phyloP scores from a whole-genome alignment of 768 basidiomycete species.

The Lactarius hengduanensis region DNA sequence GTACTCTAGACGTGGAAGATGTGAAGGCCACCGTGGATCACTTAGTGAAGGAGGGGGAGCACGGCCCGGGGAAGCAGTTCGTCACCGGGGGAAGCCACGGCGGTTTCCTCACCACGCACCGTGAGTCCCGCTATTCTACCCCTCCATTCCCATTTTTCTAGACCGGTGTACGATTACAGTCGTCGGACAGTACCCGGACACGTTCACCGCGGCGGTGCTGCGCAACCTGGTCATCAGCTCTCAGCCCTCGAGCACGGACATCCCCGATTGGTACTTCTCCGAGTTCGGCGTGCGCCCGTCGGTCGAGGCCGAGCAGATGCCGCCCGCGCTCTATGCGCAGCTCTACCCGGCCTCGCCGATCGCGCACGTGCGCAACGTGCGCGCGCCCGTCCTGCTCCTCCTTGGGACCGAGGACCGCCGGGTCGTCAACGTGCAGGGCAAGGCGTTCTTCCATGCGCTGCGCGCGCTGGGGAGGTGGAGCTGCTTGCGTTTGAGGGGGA shows the following conservation, averaged over 20 bases:
- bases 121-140: conserved; percentile 17
- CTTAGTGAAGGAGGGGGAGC: conserved; percentile 30
- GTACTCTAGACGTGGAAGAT: conserved; percentile 37
- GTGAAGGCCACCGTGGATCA: conserved; percentile 32
- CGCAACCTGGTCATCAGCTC: conserved; percentile 38
- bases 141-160: too few species aligned
- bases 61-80: conserved; percentile 31
- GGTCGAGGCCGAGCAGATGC: conserved; percentile 21
- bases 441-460: conserved; percentile 36
- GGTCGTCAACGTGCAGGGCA: conserved; percentile 36
- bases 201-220: conserved; percentile 35
- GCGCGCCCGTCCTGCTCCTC: conserved; percentile 35
- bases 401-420: conserved; percentile 36
- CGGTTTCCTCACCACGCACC: conserved; percentile 33
- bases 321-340: conserved; percentile 29
- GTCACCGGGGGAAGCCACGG: conserved; percentile 37
- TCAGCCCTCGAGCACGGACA: conserved; percentile 35
- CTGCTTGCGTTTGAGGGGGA: conserved; percentile 36
- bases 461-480: conserved; percentile 32
- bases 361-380: conserved; percentile 31
- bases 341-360: conserved; percentile 34
- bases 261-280: conserved; percentile 38
- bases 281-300: conserved; percentile 31
- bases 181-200: conserved; percentile 33
- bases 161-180: conserved; percentile 24